Evolutionary conservation across 2,329 filamentous ascomycete genomes (phyloP), one percentile per base, ranked within the genome.

Genomic region (Cadophora malorum): DNA sequence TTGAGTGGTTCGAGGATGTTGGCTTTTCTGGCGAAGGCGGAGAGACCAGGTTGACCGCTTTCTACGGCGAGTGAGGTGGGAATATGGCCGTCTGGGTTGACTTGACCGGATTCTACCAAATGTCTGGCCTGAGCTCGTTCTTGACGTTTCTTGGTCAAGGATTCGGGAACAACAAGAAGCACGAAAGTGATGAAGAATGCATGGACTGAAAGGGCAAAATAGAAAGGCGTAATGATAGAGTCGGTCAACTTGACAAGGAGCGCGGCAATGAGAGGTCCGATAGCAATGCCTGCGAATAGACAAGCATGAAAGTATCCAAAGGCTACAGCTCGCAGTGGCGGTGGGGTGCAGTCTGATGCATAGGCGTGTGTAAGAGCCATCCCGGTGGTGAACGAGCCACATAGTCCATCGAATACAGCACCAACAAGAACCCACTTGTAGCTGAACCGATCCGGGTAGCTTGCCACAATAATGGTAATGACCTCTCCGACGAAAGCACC

Each of bases 291-390:
- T 1, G 87, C 85, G 79, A 97, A 98, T 9, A 99, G 83, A 73
- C 91, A 94, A 12, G 93, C 94, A 75, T 98, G 93, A 74, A 98
- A 90, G 77, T 94, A 95, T 7, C 93, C 94, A 78, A 98, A 96
- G 4, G 90, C 88, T 8, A 97, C 91, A 68, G 91, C 92, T 23
- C 96, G 89, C 75, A 88, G 88, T 35, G 91, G 90, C 0, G 94
- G 92, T 4, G 91, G 83, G 0, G 94, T 95, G 79, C 93, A 97
- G 79, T 99, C 96, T 50, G 93, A 90, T 14, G 92, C 90, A 79
- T 98, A 99, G 0, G 95, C 93, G 78, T 96, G 90, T 25, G 88
- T 90, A 23, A 90, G 82, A 56, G 91, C 89, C 82, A 91, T 91
- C 33, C 90, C 91, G 0, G 93, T 88, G 0, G 94, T 97, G 78